Evolutionary conservation across 2,329 filamentous ascomycete genomes (phyloP), one percentile per base, ranked within the genome.

Genomic region (Xylaria arbuscula): DNA sequence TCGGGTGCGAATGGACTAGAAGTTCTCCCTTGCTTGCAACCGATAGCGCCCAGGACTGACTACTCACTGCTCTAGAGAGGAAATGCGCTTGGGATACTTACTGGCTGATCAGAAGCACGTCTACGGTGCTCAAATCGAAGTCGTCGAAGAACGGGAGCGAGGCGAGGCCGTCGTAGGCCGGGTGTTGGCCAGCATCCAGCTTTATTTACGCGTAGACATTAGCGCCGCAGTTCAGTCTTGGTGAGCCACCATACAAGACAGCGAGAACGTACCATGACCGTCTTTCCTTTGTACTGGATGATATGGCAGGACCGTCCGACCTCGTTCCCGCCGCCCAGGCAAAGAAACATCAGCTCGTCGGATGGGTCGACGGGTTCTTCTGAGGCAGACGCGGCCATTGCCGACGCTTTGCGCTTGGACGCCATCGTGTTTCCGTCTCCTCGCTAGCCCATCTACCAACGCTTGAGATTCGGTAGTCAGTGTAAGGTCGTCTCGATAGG

Each of bases 251-350:
- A 24, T 22, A 24, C 62, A 51, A 13, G 40, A 45, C 15, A 45
- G 19, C 7, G 48, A 57, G 19, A 61, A 79, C 89, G 74, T 84
- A 97, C 94, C 96, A 99, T 99, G 74, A 99, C 93, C 6, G 95
- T 98, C 82, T 99, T 99, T 70, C 96, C 96, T 83, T 98, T 99
- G 87, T 99, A 99, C 78, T 98, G 94, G 68, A 99, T 90, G 75
- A 99, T 97, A 79, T 99, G 96, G 81, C 96, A 98, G 73, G 96
- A 98, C 73, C 96, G 88, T 62, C 96, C 96, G 70, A 99, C 96
- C 82, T 99, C 96, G 80, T 98, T 98, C 74, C 96, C 96, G 70
- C 96, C 96, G 70, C 96, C 96, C 45, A 99, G 84, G 76, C 93
- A 97, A 63, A 97, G 87, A 77, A 99, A 99, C 83, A 94, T 92